A percentile compares a stretch with the other conserved stretches of the same genome.
These are phyloP conservation scores for Priceomyces carsonii DNA, from an alignment of 805 yeast species.

Conservation along the genomic window DNA sequence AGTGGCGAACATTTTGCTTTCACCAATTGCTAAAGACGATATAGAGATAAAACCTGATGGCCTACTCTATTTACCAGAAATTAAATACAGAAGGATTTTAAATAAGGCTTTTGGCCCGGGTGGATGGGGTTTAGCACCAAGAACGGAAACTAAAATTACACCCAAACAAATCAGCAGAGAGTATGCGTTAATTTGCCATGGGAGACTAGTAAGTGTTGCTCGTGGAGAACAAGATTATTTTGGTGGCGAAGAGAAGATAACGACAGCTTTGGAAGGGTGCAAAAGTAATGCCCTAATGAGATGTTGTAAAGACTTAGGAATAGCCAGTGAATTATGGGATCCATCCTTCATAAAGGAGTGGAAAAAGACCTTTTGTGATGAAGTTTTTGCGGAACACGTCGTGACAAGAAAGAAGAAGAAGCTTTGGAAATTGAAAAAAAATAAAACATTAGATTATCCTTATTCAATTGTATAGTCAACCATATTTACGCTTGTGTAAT, in stretches of 20 bases:
- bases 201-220: constrained; percentile 86
- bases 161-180: constrained; percentile 80
- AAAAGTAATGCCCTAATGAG: constrained; percentile 96
- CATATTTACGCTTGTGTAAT: not conserved
- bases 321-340: constrained; percentile 97
- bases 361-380: constrained; percentile 60
- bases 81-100: constrained; percentile 86
- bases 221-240: constrained; percentile 96
- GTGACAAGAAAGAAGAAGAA: constrained; percentile 82
- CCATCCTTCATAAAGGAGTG: constrained; percentile 75
- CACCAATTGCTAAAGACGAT: constrained; percentile 66
- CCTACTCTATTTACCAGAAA: constrained; percentile 86
- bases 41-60: constrained; percentile 97
- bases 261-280: constrained; percentile 97
- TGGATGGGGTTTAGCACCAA: constrained; percentile 97
- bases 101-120: constrained; percentile 97
- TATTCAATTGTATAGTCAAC: constrained; percentile 43
- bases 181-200: constrained; percentile 83
- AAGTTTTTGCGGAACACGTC: constrained; percentile 82
- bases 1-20: constrained; percentile 58
- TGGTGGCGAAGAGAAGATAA: constrained; percentile 74
- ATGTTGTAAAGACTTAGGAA: constrained; percentile 95
- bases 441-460: constrained; percentile 82
- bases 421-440: constrained; percentile 85
- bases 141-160: constrained; percentile 81